These are phyloP conservation scores for Withania somnifera DNA, from an alignment of 305 asterid species.

Conservation along the genomic window DNA sequence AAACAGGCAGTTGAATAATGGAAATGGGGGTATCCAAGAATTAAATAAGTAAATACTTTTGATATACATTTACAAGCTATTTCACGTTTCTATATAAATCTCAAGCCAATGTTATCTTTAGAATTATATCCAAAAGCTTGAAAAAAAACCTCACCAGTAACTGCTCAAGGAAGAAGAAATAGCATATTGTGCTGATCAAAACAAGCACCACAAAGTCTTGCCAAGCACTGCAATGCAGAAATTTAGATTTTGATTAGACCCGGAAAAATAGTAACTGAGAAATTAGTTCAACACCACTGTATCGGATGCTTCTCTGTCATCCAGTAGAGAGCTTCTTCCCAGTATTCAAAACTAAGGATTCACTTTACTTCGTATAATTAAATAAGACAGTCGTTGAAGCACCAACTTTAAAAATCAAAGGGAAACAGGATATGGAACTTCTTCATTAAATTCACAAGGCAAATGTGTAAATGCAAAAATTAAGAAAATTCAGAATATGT, in stretches of 20 bases:
- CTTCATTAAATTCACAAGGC: neutral
- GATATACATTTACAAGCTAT: no score
- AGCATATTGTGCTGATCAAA: constrained; percentile 83
- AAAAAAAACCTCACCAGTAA: constrained; percentile 59
- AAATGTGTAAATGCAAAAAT: neutral
- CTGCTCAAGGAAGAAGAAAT: constrained; percentile 95
- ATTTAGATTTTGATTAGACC: constrained; percentile 6
- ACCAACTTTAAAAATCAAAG: neutral
- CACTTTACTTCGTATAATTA: neutral
- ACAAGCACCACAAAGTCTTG: constrained; percentile 94
- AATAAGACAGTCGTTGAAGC: neutral
- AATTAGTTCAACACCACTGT: neutral
- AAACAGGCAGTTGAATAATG: neutral
- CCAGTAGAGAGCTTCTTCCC: neutral
- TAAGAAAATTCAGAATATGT: neutral
- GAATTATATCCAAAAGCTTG: neutral
- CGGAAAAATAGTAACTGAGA: neutral
- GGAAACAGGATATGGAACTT: neutral
- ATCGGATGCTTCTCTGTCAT: neutral
- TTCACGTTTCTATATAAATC: no score
- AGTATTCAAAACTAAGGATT: neutral
- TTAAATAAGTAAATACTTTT: no score
- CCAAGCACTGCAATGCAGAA: constrained; percentile 56
- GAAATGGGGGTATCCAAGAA: neutral
- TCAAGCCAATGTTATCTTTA: neutral